Conservation (phyloP, 176 grass and related monocot species). For the Pontederia crassipes region DNA sequence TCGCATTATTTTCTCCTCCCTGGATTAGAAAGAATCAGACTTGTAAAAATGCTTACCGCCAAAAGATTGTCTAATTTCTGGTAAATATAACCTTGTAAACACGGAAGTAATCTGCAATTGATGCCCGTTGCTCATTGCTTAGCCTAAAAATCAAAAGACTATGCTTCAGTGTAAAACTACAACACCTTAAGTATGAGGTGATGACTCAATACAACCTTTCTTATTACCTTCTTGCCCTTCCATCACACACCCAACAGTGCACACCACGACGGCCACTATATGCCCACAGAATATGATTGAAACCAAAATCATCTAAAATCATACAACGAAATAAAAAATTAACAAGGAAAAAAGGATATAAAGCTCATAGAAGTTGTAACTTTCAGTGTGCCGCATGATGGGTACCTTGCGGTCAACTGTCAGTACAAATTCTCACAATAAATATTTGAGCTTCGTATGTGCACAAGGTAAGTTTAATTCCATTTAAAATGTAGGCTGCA, state of each 20-base stretch:
- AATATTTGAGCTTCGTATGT: too few species aligned
- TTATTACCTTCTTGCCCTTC: conserved; percentile 69
- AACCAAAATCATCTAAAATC: conserved; percentile 82
- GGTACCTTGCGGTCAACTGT: too few species aligned
- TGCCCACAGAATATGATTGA: conserved; percentile 92
- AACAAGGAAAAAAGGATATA: too few species aligned
- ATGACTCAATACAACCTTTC: conserved; percentile 5
- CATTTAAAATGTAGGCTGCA: too few species aligned
- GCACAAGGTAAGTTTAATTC: too few species aligned
- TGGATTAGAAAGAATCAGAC: conserved; percentile 20
- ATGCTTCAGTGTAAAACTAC: neutral
- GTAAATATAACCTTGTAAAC: conserved; percentile 66
- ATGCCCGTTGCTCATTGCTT: conserved; percentile 78
- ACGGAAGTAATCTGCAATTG: conserved; percentile 71
- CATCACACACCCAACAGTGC: conserved; percentile 98
- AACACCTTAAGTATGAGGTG: too few species aligned
- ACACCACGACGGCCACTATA: conserved; percentile 94
- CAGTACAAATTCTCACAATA: too few species aligned
- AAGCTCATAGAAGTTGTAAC: too few species aligned
- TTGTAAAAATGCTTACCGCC: neutral
- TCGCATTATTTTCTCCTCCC: conserved; percentile 71
- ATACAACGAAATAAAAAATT: too few species aligned
- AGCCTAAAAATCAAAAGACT: conserved; percentile 32
- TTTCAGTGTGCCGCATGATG: too few species aligned
- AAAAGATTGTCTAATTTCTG: neutral